These are phyloP conservation scores for Adiantum capillusveneris DNA, from an alignment of 75 land plant species.

Conservation along the genomic window DNA sequence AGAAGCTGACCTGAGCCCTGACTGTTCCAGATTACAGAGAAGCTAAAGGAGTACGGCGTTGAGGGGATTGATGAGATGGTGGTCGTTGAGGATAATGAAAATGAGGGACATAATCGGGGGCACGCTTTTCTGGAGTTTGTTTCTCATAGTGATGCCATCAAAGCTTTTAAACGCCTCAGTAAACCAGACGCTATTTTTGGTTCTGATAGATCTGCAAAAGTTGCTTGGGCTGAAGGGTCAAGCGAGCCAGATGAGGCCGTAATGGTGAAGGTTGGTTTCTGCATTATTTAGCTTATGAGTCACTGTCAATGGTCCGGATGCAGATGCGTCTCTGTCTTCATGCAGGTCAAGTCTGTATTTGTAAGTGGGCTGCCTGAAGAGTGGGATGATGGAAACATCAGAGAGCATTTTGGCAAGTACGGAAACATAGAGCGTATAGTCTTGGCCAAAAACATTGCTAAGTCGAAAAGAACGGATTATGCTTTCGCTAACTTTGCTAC, in stretches of 20 bases:
- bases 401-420: slow-evolving; percentile 32
- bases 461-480: slow-evolving; percentile 45
- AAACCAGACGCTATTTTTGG: slow-evolving; percentile 37
- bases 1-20: background rate
- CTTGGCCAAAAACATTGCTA: slow-evolving; percentile 27
- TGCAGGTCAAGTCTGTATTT: slow-evolving; percentile 48
- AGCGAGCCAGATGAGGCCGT: slow-evolving; percentile 54
- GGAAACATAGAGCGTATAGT: slow-evolving; percentile 44
- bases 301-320: no score
- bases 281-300: background rate
- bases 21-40: slow-evolving; percentile 27
- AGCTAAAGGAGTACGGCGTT: slow-evolving; percentile 30
- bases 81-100: slow-evolving; percentile 27
- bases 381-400: slow-evolving; percentile 43
- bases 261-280: slow-evolving; percentile 29
- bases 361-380: slow-evolving; percentile 32
- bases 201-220: slow-evolving; percentile 34
- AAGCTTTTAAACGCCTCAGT: slow-evolving; percentile 26
- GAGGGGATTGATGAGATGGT: slow-evolving; percentile 38
- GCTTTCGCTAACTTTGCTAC: slow-evolving; percentile 42
- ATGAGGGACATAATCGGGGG: slow-evolving; percentile 33
- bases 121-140: slow-evolving; percentile 40
- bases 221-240: slow-evolving; percentile 49
- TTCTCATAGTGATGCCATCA: slow-evolving; percentile 35
- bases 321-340: background rate